Percentiles rank a stretch among this genome's conserved stretches.
phyloP scores from a whole-genome alignment of 331 rosid species.

The Saraca asoca region DNA sequence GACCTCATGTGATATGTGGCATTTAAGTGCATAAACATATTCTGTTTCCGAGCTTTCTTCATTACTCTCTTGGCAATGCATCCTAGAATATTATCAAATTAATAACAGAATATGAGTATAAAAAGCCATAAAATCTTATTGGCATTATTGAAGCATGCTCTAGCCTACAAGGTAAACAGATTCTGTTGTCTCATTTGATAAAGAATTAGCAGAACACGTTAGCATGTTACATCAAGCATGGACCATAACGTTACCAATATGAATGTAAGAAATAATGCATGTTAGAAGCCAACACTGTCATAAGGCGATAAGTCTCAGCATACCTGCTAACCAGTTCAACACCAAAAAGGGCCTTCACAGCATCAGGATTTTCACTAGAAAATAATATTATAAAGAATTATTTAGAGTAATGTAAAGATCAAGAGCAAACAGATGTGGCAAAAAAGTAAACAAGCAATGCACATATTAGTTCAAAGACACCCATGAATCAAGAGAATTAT shows the following conservation, averaged over 20 bases:
- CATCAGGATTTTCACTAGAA: conserved; percentile 78
- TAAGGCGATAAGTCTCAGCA: conserved; percentile 1
- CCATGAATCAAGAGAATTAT: neutral
- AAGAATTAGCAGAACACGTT: conserved; percentile 25
- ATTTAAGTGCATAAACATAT: conserved; percentile 91
- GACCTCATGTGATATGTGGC: conserved; percentile 98
- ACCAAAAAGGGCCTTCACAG: conserved; percentile 87
- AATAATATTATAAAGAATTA: conserved; percentile 26
- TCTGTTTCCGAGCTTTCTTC: conserved; percentile 99
- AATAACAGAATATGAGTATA: conserved; percentile 28
- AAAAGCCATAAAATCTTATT: conserved; percentile 24
- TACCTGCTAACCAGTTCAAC: conserved; percentile 88
- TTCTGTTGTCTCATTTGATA: conserved; percentile 1
- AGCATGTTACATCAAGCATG: conserved; percentile 17
- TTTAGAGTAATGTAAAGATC: conserved; percentile 24
- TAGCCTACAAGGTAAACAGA: conserved; percentile 3
- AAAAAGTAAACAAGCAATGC: conserved; percentile 25
- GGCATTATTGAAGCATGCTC: conserved; percentile 18
- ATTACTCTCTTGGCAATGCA: conserved; percentile 88
- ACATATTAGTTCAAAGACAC: conserved; percentile 20
- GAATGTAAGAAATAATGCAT: conserved; percentile 7
- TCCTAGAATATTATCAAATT: conserved; percentile 55
- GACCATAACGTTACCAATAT: neutral
- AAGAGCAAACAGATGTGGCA: conserved; percentile 15
- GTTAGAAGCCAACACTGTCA: conserved; percentile 12